These are phyloP conservation scores for Mucor velutinosus DNA, from an alignment of 371 early-diverging fungal species.

Conservation along the genomic window DNA sequence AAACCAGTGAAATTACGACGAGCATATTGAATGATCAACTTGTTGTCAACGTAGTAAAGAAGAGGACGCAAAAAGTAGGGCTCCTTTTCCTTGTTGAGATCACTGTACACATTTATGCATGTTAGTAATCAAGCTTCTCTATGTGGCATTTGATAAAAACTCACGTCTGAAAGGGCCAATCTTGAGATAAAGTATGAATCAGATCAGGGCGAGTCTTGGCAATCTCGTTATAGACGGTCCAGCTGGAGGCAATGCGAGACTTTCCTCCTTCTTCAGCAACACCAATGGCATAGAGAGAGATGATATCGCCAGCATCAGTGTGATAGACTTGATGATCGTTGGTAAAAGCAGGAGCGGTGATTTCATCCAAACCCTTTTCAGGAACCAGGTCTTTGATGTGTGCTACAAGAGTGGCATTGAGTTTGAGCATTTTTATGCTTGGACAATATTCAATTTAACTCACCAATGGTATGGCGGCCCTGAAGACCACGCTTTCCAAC, in stretches of 20 bases:
- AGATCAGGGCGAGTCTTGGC: conserved; percentile 32
- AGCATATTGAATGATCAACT: conserved; percentile 37
- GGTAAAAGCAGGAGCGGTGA: conserved; percentile 31
- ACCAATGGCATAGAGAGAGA: conserved; percentile 36
- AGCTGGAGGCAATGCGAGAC: conserved; percentile 37
- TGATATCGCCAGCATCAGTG: conserved; percentile 35
- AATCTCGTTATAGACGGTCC: conserved; percentile 37
- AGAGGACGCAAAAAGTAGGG: conserved; percentile 24
- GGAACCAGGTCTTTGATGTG: conserved; percentile 35
- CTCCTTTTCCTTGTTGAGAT: conserved; percentile 13
- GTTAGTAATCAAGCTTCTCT: neutral
- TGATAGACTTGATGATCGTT: conserved; percentile 39
- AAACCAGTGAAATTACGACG: conserved; percentile 34
- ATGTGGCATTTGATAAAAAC: neutral
- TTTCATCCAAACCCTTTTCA: conserved; percentile 22
- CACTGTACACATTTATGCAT: neutral
- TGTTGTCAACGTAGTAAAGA: conserved; percentile 26
- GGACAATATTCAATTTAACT: neutral
- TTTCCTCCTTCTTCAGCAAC: conserved; percentile 34
- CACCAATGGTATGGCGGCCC: conserved; percentile 30
- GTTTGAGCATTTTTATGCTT: neutral
- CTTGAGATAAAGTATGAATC: conserved; percentile 29
- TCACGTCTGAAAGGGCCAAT: conserved; percentile 35
- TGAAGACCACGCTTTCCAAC: conserved; percentile 36
- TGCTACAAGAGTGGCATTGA: conserved; percentile 6